Conservation (phyloP, 768 basidiomycete species). For the Mycena metata region DNA sequence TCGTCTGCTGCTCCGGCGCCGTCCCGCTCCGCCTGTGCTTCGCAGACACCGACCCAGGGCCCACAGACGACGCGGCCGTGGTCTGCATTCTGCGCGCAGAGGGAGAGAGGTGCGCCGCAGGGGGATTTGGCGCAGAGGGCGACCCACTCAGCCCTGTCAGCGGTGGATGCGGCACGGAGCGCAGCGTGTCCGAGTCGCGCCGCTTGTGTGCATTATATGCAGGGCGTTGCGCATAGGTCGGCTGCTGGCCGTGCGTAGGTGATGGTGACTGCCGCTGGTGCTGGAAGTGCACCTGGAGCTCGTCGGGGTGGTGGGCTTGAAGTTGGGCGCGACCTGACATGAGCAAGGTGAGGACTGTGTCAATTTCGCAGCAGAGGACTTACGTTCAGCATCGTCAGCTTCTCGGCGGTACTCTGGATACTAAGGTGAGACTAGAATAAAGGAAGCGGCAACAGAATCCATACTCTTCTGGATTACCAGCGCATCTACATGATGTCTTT, state of each 20-base stretch:
- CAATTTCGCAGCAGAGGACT: conserved; percentile 38
- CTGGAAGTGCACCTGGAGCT: conserved; percentile 61
- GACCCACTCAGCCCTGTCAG: conserved; percentile 56
- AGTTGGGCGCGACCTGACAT: conserved; percentile 41
- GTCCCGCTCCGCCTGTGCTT: conserved; percentile 80
- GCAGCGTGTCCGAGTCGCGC: conserved; percentile 83
- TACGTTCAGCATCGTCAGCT: conserved; percentile 58
- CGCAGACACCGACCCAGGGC: conserved; percentile 39
- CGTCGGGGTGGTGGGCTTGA: conserved; percentile 38
- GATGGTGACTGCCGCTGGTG: conserved; percentile 69
- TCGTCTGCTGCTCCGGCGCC: conserved; percentile 70
- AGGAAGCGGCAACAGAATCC: conserved; percentile 30
- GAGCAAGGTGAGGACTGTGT: conserved; percentile 25
- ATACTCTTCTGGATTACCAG: conserved; percentile 59
- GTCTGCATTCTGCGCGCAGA: conserved; percentile 43
- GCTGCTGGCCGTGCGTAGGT: conserved; percentile 54
- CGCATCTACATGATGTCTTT: conserved; percentile 47
- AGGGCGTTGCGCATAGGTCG: conserved; percentile 52
- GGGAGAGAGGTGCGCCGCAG: conserved; percentile 48
- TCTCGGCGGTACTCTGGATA: conserved; percentile 54
- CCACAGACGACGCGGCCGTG: conserved; percentile 41
- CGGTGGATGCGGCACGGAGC: conserved; percentile 57
- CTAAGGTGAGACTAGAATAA: conserved; percentile 13
- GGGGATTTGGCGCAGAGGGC: conserved; percentile 67
- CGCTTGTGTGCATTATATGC: conserved; percentile 67